phyloP scores from a whole-genome alignment of 495 filamentous ascomycete genomes.

The Neurospora sp. region DNA sequence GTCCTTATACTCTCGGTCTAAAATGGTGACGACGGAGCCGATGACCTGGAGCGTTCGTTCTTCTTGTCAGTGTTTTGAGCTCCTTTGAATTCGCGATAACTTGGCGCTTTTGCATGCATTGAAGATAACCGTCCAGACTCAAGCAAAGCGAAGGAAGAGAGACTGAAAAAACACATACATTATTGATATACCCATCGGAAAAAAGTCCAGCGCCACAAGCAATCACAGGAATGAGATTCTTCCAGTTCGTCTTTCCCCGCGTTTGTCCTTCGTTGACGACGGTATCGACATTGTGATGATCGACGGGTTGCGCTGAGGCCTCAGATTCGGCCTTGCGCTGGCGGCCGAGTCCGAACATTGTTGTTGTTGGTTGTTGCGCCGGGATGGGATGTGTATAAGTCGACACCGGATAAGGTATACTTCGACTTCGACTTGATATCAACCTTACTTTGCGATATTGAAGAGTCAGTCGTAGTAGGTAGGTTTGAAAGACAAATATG shows the following conservation, averaged over 20 bases:
- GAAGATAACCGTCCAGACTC: too few relatives aligned
- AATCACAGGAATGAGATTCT: slow-evolving; percentile 40
- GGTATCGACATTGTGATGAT: not conserved
- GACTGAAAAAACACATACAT: slow-evolving; percentile 26
- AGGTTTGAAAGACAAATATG: not conserved
- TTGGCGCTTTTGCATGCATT: too few relatives aligned
- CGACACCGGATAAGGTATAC: not conserved
- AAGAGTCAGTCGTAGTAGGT: not conserved
- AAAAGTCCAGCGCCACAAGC: slow-evolving; percentile 86
- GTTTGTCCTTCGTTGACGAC: not conserved
- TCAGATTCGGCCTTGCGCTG: not conserved
- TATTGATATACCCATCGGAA: slow-evolving; percentile 85
- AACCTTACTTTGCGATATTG: not conserved
- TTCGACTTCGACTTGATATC: not conserved
- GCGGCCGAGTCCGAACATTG: not conserved
- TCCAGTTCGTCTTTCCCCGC: slow-evolving; percentile 1
- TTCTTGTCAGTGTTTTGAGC: not conserved
- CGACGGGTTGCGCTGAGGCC: not conserved
- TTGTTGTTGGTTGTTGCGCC: not conserved
- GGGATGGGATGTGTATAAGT: not conserved
- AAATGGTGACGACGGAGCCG: slow-evolving; percentile 67
- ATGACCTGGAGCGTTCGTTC: slow-evolving; percentile 50
- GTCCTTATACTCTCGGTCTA: slow-evolving; percentile 49
- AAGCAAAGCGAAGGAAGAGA: too few relatives aligned
- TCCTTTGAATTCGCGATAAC: too few relatives aligned